phyloP scores from a whole-genome alignment of 1,284 basidiomycete species.

The Cutaneotrichosporon sp. region DNA sequence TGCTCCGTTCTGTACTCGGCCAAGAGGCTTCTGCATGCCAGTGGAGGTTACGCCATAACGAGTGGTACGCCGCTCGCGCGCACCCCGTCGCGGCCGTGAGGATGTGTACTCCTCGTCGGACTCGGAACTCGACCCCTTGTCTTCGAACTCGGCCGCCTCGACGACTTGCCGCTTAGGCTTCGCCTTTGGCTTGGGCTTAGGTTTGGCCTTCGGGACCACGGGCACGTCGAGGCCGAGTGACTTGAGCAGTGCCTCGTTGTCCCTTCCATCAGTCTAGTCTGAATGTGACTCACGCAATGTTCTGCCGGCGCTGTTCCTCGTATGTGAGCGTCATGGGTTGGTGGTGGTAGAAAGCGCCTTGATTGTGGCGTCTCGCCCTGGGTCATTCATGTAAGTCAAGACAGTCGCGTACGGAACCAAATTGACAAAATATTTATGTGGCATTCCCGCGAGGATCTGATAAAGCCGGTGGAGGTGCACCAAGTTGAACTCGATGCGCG shows the following conservation, averaged over 20 bases:
- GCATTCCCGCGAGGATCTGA: not conserved
- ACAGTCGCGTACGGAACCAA: slow-evolving; percentile 4
- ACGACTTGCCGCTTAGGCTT: slow-evolving; percentile 16
- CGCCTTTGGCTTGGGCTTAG: slow-evolving; percentile 15
- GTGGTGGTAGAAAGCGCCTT: not conserved
- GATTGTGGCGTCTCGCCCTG: not conserved
- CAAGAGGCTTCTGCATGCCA: not conserved
- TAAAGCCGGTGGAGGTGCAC: slow-evolving; percentile 10
- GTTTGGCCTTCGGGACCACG: slow-evolving; percentile 9
- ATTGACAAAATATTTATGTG: not conserved
- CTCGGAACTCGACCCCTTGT: slow-evolving; percentile 4
- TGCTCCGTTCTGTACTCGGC: slow-evolving; percentile 4
- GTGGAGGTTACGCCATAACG: not conserved
- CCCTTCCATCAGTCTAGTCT: slow-evolving; percentile 14
- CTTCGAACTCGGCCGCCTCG: slow-evolving; percentile 4
- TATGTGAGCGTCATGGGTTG: slow-evolving; percentile 17
- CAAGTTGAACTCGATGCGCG: not conserved
- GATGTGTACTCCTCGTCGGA: slow-evolving; percentile 10
- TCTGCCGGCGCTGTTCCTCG: slow-evolving; percentile 32
- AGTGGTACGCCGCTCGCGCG: not conserved
- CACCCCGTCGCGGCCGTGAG: not conserved
- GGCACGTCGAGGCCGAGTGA: slow-evolving; percentile 35
- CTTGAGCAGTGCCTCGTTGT: slow-evolving; percentile 39
- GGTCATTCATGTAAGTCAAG: not conserved
- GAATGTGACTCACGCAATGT: slow-evolving; percentile 31